These are phyloP conservation scores for Penicillium sp. DNA, from an alignment of 2,329 filamentous ascomycete species.

Conservation along the genomic window DNA sequence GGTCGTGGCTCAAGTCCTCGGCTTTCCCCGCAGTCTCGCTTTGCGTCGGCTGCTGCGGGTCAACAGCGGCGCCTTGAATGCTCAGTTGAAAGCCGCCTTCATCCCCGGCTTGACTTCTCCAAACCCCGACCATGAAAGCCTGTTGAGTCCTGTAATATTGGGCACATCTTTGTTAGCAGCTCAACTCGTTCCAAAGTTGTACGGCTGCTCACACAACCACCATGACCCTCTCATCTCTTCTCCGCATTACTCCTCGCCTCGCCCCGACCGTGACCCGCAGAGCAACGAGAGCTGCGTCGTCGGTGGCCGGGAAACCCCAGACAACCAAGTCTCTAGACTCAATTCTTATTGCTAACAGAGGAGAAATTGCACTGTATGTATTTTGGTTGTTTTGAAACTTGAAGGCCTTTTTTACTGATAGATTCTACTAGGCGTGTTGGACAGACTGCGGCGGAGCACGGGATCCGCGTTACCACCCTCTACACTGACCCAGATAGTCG, in stretches of 20 bases:
- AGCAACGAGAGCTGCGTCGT: constrained; percentile 31
- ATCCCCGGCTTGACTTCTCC: constrained; percentile 3
- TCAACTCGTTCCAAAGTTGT: not conserved
- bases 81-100: constrained; percentile 5
- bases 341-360: constrained; percentile 92
- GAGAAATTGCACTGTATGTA: constrained; percentile 80
- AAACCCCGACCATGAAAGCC: constrained; percentile 11
- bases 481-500: constrained; percentile 89
- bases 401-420: constrained; percentile 12
- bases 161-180: constrained; percentile 6
- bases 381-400: not conserved
- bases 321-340: constrained; percentile 58
- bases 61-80: constrained; percentile 16
- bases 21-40: constrained; percentile 38
- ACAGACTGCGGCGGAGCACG: constrained; percentile 79
- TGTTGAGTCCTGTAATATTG: not conserved
- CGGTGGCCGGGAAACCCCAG: constrained; percentile 21
- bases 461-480: constrained; percentile 88
- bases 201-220: constrained; percentile 2
- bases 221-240: constrained; percentile 41
- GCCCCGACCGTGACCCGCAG: constrained; percentile 29
- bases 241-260: constrained; percentile 40
- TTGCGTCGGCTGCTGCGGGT: constrained; percentile 31
- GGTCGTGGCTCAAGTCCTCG: constrained; percentile 9
- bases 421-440: constrained; percentile 66